A percentile compares a stretch with the other conserved stretches of the same genome.
Evolutionary conservation across 306 rosid genomes (phyloP).

Genomic region (Vigna nakashimae): DNA sequence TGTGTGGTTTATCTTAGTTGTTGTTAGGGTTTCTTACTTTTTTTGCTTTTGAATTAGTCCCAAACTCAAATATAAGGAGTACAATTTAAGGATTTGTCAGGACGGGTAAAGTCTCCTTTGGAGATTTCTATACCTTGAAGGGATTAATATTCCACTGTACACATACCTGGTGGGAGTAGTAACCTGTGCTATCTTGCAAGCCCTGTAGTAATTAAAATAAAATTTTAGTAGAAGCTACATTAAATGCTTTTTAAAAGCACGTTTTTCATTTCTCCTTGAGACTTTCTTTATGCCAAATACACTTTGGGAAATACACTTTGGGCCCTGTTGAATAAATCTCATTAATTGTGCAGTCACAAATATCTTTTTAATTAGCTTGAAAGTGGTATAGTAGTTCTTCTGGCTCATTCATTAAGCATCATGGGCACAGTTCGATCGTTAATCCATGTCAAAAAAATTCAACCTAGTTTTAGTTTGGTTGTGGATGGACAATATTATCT

Average conservation of each 20-base stretch:
- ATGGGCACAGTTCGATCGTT: background rate
- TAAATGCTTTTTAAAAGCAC: conserved; percentile 3
- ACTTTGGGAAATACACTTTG: conserved; percentile 14
- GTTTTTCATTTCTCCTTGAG: conserved; percentile 7
- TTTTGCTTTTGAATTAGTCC: no score
- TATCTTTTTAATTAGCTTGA: background rate
- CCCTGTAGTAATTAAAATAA: conserved; percentile 7
- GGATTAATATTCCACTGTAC: background rate
- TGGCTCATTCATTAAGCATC: background rate
- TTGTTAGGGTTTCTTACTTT: background rate
- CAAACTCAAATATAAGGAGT: background rate
- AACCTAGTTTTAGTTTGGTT: background rate
- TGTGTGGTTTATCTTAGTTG: background rate
- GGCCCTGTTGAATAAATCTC: conserved; percentile 5
- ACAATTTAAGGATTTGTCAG: background rate
- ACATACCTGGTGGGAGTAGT: background rate
- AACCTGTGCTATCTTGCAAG: background rate
- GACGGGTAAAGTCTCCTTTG: background rate
- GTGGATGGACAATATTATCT: background rate
- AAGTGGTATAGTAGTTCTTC: conserved; percentile 8
- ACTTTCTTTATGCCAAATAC: conserved; percentile 12
- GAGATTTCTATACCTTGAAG: background rate
- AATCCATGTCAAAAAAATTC: background rate
- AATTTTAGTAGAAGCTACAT: conserved; percentile 21
- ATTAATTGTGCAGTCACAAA: background rate